Evolutionary conservation across 1,284 basidiomycete species (phyloP), one percentile per base, ranked within the genome.

Genomic region (Cutaneotrichosporon cutaneum): DNA sequence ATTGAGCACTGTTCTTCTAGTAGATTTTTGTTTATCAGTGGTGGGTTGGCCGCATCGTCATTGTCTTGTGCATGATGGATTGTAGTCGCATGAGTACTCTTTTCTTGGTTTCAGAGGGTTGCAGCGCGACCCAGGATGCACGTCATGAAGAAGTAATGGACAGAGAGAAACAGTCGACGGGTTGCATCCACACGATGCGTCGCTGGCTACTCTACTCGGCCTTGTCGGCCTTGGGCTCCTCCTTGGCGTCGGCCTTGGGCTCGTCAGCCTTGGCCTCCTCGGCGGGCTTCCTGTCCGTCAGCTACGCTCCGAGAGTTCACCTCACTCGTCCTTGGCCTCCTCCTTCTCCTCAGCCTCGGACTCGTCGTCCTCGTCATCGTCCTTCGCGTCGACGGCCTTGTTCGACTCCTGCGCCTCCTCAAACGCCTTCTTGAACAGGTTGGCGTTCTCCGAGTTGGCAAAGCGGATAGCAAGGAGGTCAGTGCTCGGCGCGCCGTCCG

Each of bases 391-490:
- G 24, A 58, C 42, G 39, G 60, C 66, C 6, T 81, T 78, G 75
- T 96, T 96, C 72, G 77, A 83, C 72, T 82, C 84, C 82, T 91
- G 91, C 50, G 89, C 93, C 10, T 85, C 82, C 80, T 94, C 91
- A 78, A 97, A 97, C 55, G 86, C 88, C 39, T 82, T 82, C 84
- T 94, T 95, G 84, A 96, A 98, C 59, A 88, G 83, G 68, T 80
- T 84, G 59, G 94, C 94, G 79, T 94, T 94, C 32, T 99, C 96
- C 64, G 91, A 84, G 82, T 97, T 99, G 67, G 92, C 95, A 76
- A 99, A 99, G 65, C 96, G 90, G 77, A 99, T 98, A 54, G 96
- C 96, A 60, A 99, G 87, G 22, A 95, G 98, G 82, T 98, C 95
- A 24, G 93, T 81, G 48, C 89, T 89, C 22, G 94, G 86, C 61